Evolutionary conservation across 768 basidiomycete genomes (phyloP).

Genomic region (Boletus insuetus): DNA sequence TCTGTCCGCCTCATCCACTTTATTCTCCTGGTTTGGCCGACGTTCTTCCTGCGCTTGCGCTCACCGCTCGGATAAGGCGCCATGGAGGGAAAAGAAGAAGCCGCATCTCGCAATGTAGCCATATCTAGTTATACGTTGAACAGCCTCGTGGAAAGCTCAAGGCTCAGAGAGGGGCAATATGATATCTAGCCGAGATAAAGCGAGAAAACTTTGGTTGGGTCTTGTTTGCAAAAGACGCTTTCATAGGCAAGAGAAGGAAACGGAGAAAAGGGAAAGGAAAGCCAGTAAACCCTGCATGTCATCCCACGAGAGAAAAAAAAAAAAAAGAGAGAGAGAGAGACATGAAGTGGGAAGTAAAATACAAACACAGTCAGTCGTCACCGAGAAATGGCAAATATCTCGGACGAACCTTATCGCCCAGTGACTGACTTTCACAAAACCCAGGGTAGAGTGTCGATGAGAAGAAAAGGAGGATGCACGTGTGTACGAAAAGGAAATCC

Average conservation of each 20-base stretch:
- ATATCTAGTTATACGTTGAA: conserved; percentile 14
- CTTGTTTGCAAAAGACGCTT: too few relatives aligned
- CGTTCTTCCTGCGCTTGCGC: neutral
- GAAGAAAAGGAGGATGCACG: too few relatives aligned
- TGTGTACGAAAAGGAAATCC: too few relatives aligned
- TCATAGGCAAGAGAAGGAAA: neutral
- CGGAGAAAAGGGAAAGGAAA: neutral
- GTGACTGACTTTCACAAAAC: too few relatives aligned
- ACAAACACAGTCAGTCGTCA: neutral
- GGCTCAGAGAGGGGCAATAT: conserved; percentile 5
- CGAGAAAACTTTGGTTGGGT: too few relatives aligned
- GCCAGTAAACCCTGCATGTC: neutral
- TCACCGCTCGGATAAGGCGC: neutral
- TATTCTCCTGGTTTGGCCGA: neutral
- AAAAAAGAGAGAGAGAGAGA: too few relatives aligned
- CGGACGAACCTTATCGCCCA: neutral
- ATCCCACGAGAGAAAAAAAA: neutral
- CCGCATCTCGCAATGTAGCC: conserved; percentile 20
- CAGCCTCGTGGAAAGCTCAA: conserved; percentile 31
- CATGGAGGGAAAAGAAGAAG: neutral
- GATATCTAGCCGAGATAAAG: conserved; percentile 30
- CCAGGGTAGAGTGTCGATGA: too few relatives aligned
- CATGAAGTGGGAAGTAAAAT: too few relatives aligned
- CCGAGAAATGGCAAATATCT: neutral
- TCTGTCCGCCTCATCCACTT: neutral